These are phyloP conservation scores for Moesziomyces antarcticus DNA, from an alignment of 1,284 basidiomycete genomes.

Conservation along the genomic window DNA sequence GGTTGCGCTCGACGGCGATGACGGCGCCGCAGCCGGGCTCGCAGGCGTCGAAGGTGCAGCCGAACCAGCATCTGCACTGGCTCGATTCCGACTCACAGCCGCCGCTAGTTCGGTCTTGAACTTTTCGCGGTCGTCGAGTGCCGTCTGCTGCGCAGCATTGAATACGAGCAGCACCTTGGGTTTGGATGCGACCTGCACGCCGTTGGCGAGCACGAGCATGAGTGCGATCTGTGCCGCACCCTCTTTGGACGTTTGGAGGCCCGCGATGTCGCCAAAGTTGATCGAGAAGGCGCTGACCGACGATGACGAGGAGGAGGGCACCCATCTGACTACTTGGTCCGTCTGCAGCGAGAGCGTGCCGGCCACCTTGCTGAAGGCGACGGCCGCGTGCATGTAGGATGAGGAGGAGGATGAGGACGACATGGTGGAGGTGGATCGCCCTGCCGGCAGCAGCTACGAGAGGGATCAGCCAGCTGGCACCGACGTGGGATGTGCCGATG, in stretches of 20 bases:
- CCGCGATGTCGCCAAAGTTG: slow-evolving; percentile 43
- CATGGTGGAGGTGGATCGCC: slow-evolving; percentile 7
- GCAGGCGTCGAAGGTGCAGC: slow-evolving; percentile 9
- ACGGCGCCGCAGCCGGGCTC: slow-evolving; percentile 21
- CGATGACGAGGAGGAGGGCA: slow-evolving; percentile 43
- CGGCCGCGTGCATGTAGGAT: slow-evolving; percentile 47
- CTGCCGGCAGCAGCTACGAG: too few relatives aligned
- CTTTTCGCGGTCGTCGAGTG: slow-evolving; percentile 48
- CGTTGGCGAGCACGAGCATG: slow-evolving; percentile 50
- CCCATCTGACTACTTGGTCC: slow-evolving; percentile 42
- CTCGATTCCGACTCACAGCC: slow-evolving; percentile 38
- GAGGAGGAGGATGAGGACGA: slow-evolving; percentile 32
- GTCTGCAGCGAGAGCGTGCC: slow-evolving; percentile 46
- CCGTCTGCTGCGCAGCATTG: slow-evolving; percentile 50
- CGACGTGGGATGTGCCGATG: too few relatives aligned
- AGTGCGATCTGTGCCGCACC: slow-evolving; percentile 56
- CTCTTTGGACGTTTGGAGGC: slow-evolving; percentile 54
- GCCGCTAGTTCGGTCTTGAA: slow-evolving; percentile 55
- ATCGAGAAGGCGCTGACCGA: slow-evolving; percentile 38
- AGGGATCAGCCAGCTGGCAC: too few relatives aligned
- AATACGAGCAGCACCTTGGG: slow-evolving; percentile 49
- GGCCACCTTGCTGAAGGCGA: slow-evolving; percentile 53
- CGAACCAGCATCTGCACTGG: slow-evolving; percentile 15
- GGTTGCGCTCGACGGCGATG: slow-evolving; percentile 14
- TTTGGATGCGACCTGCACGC: slow-evolving; percentile 40